A percentile compares a stretch with the other conserved stretches of the same genome.
These are phyloP conservation scores for Microbotryomycetes sp. DNA, from an alignment of 1,284 basidiomycete genomes.

Conservation along the genomic window DNA sequence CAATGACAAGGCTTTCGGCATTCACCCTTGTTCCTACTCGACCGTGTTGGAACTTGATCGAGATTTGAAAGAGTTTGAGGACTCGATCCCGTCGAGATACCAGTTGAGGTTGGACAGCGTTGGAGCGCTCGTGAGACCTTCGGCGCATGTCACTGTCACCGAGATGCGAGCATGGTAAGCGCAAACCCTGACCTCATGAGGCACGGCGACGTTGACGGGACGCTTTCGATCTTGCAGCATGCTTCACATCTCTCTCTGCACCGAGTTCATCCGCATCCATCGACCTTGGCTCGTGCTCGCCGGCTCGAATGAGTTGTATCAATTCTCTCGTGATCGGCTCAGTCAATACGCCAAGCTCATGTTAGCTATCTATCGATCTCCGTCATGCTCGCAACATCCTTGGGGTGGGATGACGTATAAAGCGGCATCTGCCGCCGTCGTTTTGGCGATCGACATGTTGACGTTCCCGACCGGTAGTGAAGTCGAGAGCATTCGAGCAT, in stretches of 20 bases:
- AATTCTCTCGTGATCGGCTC: slow-evolving; percentile 17
- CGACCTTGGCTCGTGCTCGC: slow-evolving; percentile 27
- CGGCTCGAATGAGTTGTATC: slow-evolving; percentile 12
- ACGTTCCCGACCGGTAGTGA: slow-evolving; percentile 25
- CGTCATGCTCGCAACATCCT: slow-evolving; percentile 11
- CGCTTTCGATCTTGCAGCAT: slow-evolving; percentile 9
- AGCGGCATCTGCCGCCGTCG: slow-evolving; percentile 15
- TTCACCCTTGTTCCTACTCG: slow-evolving; percentile 46
- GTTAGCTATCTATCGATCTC: slow-evolving; percentile 27
- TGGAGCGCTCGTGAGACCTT: slow-evolving; percentile 14
- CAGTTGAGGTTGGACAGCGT: slow-evolving; percentile 15
- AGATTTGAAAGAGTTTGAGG: slow-evolving; percentile 39
- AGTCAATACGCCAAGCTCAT: slow-evolving; percentile 17
- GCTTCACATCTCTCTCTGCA: slow-evolving; percentile 19
- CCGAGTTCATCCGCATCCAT: slow-evolving; percentile 26
- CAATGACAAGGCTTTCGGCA: slow-evolving; percentile 43
- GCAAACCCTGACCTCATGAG: too few species aligned
- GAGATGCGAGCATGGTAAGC: slow-evolving; percentile 30
- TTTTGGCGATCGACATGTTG: slow-evolving; percentile 23
- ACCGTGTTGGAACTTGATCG: slow-evolving; percentile 47
- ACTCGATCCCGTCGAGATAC: slow-evolving; percentile 23
- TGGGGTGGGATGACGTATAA: slow-evolving; percentile 24
- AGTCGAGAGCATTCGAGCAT: slow-evolving; percentile 12
- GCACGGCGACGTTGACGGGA: not conserved
- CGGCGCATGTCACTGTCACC: slow-evolving; percentile 25